Evolutionary conservation across 192 early-diverging fungal genomes (phyloP).

Genomic region (Mortierella antarctica): DNA sequence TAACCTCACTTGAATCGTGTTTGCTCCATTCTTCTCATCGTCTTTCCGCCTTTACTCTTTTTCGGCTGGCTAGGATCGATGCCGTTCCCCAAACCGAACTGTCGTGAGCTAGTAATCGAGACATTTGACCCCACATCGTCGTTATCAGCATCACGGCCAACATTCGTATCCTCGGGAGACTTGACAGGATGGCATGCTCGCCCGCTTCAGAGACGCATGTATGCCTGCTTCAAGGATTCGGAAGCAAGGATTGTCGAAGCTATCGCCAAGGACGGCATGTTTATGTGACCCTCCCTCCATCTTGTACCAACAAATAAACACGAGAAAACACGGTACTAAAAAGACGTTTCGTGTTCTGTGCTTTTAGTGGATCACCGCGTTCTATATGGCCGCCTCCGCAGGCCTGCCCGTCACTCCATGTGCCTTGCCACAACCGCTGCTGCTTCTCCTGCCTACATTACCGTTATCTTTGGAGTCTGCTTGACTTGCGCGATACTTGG

Average conservation of each 20-base stretch:
- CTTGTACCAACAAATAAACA: too few species aligned
- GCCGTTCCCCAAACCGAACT: conserved; percentile 61
- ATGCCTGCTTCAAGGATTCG: conserved; percentile 48
- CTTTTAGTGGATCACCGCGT: too few species aligned
- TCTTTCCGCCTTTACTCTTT: conserved; percentile 2
- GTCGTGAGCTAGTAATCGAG: conserved; percentile 67
- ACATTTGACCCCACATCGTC: conserved; percentile 38
- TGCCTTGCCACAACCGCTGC: too few species aligned
- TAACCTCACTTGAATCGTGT: conserved; percentile 26
- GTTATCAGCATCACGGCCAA: background rate
- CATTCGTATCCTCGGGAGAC: too few species aligned
- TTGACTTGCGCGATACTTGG: too few species aligned
- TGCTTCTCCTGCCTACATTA: too few species aligned
- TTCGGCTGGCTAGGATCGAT: conserved; percentile 26
- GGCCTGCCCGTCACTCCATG: too few species aligned
- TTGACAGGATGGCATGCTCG: conserved; percentile 8
- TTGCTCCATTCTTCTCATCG: background rate
- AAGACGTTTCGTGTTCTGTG: too few species aligned
- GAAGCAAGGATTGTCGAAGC: conserved; percentile 40
- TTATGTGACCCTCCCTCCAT: conserved; percentile 15
- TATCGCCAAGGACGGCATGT: conserved; percentile 39
- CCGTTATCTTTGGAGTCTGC: too few species aligned
- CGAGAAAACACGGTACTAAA: too few species aligned
- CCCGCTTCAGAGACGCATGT: conserved; percentile 42
- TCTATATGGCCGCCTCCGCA: too few species aligned